These are phyloP conservation scores for Candida tropicalis DNA, from an alignment of 1,139 yeast genomes.

Conservation along the genomic window DNA sequence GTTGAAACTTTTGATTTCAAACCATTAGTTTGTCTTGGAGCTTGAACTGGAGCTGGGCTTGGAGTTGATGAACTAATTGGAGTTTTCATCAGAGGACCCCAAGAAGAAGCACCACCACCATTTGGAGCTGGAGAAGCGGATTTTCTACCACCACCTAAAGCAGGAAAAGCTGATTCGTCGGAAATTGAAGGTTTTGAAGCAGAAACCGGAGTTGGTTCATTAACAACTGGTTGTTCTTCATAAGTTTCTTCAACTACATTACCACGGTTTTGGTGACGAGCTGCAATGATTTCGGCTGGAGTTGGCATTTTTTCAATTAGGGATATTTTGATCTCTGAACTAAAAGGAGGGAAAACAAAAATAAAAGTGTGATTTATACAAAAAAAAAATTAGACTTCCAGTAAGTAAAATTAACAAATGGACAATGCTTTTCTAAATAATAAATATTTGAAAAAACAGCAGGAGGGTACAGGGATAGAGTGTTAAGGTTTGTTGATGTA, in stretches of 20 bases:
- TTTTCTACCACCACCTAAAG: slow-evolving; percentile 55
- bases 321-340: not conserved
- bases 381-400: not conserved
- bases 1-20: slow-evolving; percentile 36
- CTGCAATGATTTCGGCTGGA: slow-evolving; percentile 64
- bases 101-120: slow-evolving; percentile 11
- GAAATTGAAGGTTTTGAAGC: slow-evolving; percentile 36
- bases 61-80: slow-evolving; percentile 33
- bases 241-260: slow-evolving; percentile 14
- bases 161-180: slow-evolving; percentile 70
- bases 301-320: slow-evolving; percentile 39
- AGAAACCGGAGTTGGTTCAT: slow-evolving; percentile 15
- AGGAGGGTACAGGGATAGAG: slow-evolving; percentile 8
- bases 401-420: slow-evolving; percentile 12
- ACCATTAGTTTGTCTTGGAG: slow-evolving; percentile 23
- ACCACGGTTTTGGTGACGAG: slow-evolving; percentile 43
- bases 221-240: slow-evolving; percentile 11
- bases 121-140: slow-evolving; percentile 25
- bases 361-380: not conserved
- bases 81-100: slow-evolving; percentile 41
- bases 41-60: slow-evolving; percentile 25
- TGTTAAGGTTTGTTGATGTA: not conserved
- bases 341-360: too few species aligned
- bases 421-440: slow-evolving; percentile 17
- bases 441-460: slow-evolving; percentile 14